Conservation (phyloP, 2,329 filamentous ascomycete species). For the Periglandula ipomoeae region DNA sequence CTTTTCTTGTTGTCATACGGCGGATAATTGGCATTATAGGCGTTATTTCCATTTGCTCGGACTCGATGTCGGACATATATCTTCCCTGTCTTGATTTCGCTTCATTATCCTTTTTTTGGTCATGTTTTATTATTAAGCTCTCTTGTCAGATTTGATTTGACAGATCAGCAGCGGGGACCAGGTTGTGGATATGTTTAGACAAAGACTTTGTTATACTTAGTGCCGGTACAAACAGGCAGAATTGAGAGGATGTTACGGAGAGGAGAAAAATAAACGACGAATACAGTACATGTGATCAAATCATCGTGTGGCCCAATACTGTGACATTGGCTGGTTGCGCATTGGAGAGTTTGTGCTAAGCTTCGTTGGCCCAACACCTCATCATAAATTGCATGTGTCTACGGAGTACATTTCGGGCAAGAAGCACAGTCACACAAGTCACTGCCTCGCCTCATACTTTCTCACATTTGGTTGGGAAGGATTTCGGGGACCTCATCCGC, state of each 20-base stretch:
- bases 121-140: background rate
- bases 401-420: too few species aligned
- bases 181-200: constrained; percentile 2
- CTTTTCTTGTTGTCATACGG: constrained; percentile 10
- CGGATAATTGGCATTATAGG: constrained; percentile 19
- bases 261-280: background rate
- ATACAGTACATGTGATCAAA: background rate
- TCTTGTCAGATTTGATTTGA: constrained; percentile 4
- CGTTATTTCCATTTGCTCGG: constrained; percentile 12
- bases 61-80: background rate
- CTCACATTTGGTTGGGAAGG: too few species aligned
- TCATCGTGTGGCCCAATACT: too few species aligned
- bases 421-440: too few species aligned
- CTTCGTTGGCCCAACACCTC: too few species aligned
- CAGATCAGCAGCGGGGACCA: background rate
- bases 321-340: too few species aligned
- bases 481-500: too few species aligned
- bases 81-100: background rate
- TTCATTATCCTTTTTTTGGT: background rate
- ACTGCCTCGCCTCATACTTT: too few species aligned
- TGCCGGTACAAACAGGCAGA: constrained; percentile 3
- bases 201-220: constrained; percentile 1
- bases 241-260: background rate
- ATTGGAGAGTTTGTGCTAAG: too few species aligned
- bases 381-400: too few species aligned